Conservation (phyloP, 1,284 basidiomycete species). For the Puccinia brachypodii region DNA sequence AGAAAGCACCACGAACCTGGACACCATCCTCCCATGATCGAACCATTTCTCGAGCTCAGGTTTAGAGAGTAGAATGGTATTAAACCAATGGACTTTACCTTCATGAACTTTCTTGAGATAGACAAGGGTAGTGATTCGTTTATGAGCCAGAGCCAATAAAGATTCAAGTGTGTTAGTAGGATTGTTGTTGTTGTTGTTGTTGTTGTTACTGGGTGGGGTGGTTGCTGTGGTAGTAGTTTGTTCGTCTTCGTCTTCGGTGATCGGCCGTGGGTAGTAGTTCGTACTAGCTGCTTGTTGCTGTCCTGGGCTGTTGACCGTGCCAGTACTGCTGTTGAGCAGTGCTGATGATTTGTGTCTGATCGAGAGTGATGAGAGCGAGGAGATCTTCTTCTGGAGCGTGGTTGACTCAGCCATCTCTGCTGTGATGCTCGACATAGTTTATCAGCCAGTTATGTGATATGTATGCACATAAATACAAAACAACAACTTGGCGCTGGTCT, state of each 20-base stretch:
- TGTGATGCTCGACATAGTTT: background rate
- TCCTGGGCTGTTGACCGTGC: background rate
- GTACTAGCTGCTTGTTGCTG: background rate
- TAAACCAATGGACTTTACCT: conserved; percentile 78
- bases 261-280: background rate
- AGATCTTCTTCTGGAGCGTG: conserved; percentile 14
- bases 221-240: background rate
- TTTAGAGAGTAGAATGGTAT: conserved; percentile 74
- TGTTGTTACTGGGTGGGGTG: background rate
- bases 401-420: background rate
- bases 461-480: too few relatives aligned
- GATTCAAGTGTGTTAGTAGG: conserved; percentile 60
- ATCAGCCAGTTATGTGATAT: too few relatives aligned
- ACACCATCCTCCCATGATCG: conserved; percentile 71
- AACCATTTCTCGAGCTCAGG: conserved; percentile 72
- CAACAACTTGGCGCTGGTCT: too few relatives aligned
- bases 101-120: conserved; percentile 79
- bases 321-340: background rate
- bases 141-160: conserved; percentile 69
- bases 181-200: background rate
- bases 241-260: background rate
- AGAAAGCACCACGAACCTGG: conserved; percentile 63
- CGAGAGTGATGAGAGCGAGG: background rate
- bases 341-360: background rate
- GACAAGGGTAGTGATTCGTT: conserved; percentile 76